Base-by-base conservation (phyloP, 495 filamentous ascomycete genomes). In the Aspergillus taichungensis region DNA sequence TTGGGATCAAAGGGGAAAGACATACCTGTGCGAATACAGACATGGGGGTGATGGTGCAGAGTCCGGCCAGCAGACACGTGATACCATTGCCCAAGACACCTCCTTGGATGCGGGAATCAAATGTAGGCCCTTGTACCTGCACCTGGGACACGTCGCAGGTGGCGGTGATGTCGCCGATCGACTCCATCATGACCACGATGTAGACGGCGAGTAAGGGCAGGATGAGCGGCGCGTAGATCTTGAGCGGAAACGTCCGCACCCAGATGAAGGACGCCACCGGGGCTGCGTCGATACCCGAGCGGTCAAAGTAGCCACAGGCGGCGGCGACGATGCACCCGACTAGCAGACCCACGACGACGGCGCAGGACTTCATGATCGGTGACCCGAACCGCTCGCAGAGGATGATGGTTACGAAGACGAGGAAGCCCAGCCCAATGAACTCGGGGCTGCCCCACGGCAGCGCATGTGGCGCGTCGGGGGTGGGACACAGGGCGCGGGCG, bases 91-190 rank as follows among this genome's bases (percentile, higher is more conserved):
- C 63, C 11, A 71, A 67, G 24, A 95, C 78, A 46, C 90, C 90
- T 12, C 90, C 90, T 60, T 94, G 88, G 61, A 96, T 91, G 12
- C 88, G 79, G 33, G 84, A 88, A 64, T 95, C 88, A 65, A 92
- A 95, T 30, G 80, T 67, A 31, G 72, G 60, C 39, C 90, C 89
- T 14, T 87, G 80, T 38, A 94, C 86, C 53, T 88, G 82, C 40
- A 94, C 75, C 10, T 83, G 79, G 5, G 87, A 92, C 6, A 96
- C 90, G 63, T 90, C 85, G 52, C 77, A 76, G 18, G 73, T 75
- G 28, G 76, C 70, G 6, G 67, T 69, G 49, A 77, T 75, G 45
- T 77, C 72, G 32, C 89, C 88, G 52, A 95, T 94, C 12, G 87
- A 81, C 68, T 95, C 88, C 76, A 89, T 90, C 52, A 87, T 85